Percentiles rank a stretch among this genome's conserved stretches.
These are phyloP conservation scores for Blastobotrys ciferrii DNA, from an alignment of 1,139 yeast species.

Conservation along the genomic window DNA sequence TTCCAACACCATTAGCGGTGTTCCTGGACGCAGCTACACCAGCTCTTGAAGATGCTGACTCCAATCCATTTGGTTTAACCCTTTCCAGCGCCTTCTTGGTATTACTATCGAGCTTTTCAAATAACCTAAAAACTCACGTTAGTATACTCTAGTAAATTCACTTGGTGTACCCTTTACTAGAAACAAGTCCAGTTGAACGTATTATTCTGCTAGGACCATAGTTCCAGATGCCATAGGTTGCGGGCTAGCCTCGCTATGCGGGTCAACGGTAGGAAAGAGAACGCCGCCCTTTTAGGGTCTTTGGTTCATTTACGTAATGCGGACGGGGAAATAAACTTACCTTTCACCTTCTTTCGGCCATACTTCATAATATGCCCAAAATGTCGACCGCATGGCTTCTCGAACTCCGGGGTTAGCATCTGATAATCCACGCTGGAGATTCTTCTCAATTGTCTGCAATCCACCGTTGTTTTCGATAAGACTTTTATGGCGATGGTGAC, in stretches of 20 bases:
- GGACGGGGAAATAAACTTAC: conserved; percentile 1
- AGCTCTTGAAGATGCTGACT: neutral
- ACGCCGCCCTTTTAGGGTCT: no score
- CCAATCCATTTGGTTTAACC: conserved; percentile 35
- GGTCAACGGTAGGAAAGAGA: no score
- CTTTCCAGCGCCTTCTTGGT: conserved; percentile 56
- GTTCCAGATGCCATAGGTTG: no score
- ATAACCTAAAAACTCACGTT: conserved; percentile 30
- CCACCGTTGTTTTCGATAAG: conserved; percentile 38
- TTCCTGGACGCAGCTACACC: no score
- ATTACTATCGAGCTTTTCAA: conserved; percentile 45
- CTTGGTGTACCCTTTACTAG: no score
- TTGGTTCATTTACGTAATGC: no score
- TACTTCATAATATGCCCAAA: conserved; percentile 61
- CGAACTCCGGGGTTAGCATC: conserved; percentile 85
- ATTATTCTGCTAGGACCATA: no score
- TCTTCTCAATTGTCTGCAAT: conserved; percentile 50
- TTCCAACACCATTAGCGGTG: conserved; percentile 10
- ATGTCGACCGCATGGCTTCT: conserved; percentile 68
- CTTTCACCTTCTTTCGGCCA: conserved; percentile 46
- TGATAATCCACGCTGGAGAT: conserved; percentile 58
- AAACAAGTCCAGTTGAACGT: no score
- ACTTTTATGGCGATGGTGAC: conserved; percentile 45
- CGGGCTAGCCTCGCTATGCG: no score
- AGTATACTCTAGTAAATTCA: no score